phyloP scores from a whole-genome alignment of 1,139 yeast genomes.

The Pichia sp. region DNA sequence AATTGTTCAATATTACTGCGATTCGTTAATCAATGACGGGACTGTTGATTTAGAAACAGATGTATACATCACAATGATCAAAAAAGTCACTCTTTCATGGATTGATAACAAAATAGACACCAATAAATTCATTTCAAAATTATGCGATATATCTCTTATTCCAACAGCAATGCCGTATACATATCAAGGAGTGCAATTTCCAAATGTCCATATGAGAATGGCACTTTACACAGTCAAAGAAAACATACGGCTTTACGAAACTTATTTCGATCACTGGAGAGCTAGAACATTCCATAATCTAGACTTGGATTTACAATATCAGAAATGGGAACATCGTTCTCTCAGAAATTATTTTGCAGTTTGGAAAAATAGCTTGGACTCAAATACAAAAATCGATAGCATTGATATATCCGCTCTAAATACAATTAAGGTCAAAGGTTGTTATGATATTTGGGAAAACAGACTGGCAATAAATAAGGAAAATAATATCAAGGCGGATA shows the following conservation, averaged over 20 bases:
- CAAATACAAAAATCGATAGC: not conserved
- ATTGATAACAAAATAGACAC: constrained; percentile 14
- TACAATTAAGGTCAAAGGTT: not conserved
- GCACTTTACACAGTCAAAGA: constrained; percentile 25
- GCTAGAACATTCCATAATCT: constrained; percentile 12
- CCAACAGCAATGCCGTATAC: constrained; percentile 22
- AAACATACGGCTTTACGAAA: constrained; percentile 20
- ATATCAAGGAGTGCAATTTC: constrained; percentile 18
- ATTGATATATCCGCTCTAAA: not conserved
- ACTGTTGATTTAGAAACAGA: constrained; percentile 19
- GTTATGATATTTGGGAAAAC: not conserved
- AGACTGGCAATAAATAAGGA: not conserved
- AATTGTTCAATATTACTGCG: constrained; percentile 23
- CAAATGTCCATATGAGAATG: constrained; percentile 29
- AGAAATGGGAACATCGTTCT: not conserved
- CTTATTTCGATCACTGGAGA: constrained; percentile 24
- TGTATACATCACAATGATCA: constrained; percentile 21
- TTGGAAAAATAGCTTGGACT: constrained; percentile 6
- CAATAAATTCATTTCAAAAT: constrained; percentile 15
- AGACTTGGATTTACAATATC: not conserved
- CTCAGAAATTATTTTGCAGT: not conserved
- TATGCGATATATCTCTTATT: constrained; percentile 18
- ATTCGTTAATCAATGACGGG: constrained; percentile 19
- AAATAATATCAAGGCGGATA: not conserved
- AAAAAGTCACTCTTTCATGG: constrained; percentile 22